Evolutionary conservation across 441 rosid species (phyloP).

Genomic region (Capsella rubella): DNA sequence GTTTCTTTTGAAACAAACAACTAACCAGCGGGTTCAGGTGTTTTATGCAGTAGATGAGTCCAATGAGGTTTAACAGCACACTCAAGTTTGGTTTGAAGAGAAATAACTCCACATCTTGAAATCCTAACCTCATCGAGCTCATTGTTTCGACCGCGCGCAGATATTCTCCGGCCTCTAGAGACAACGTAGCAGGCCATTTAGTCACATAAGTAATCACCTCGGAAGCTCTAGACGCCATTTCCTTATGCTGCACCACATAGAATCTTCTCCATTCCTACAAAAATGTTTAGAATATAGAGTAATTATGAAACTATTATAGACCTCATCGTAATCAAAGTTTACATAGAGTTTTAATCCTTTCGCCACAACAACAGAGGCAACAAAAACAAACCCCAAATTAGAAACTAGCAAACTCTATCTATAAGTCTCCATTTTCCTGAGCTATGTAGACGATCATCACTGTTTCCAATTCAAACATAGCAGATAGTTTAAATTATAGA

Average conservation of each 20-base stretch:
- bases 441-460: neutral
- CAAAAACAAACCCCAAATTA: neutral
- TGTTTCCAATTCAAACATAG: neutral
- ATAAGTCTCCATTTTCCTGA: neutral
- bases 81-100: constrained; percentile 61
- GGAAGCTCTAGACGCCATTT: constrained; percentile 52
- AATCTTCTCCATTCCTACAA: constrained; percentile 64
- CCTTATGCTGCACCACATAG: constrained; percentile 53
- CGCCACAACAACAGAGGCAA: neutral
- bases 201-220: constrained; percentile 54
- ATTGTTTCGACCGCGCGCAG: constrained; percentile 54
- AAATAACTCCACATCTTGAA: constrained; percentile 63
- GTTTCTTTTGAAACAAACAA: neutral
- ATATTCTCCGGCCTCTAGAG: constrained; percentile 59
- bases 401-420: neutral
- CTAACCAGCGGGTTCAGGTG: constrained; percentile 60
- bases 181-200: constrained; percentile 40
- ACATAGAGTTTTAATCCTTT: neutral
- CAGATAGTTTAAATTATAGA: too few species aligned
- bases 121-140: constrained; percentile 51
- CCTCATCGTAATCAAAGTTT: neutral
- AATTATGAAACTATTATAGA: neutral
- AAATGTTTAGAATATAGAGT: constrained; percentile 28
- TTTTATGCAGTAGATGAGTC: constrained; percentile 66
- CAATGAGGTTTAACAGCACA: constrained; percentile 67